Conservation (phyloP, 2,329 filamentous ascomycete species). For the Alternaria novae-zelandiae region DNA sequence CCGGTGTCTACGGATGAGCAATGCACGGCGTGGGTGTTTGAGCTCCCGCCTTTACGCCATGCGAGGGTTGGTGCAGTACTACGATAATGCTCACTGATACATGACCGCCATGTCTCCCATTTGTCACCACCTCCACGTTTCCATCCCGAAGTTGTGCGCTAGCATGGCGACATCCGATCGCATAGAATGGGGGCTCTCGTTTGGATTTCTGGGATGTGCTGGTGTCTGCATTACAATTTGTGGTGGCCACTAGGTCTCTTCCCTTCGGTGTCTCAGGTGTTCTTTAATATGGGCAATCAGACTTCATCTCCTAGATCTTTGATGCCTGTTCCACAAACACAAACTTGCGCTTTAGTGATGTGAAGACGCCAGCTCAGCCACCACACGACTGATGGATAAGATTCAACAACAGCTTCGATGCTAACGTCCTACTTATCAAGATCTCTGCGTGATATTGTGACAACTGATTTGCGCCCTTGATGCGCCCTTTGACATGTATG, state of each 20-base stretch:
- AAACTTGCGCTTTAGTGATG: background rate
- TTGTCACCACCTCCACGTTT: slow-evolving; percentile 28
- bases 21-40: slow-evolving; percentile 39
- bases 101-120: slow-evolving; percentile 23
- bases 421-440: background rate
- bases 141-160: slow-evolving; percentile 21
- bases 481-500: slow-evolving; percentile 3
- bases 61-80: slow-evolving; percentile 27
- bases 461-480: background rate
- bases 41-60: slow-evolving; percentile 28
- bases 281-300: slow-evolving; percentile 36
- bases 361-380: background rate
- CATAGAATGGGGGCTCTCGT: slow-evolving; percentile 37
- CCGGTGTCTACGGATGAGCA: slow-evolving; percentile 22
- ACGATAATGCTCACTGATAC: slow-evolving; percentile 39
- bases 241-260: slow-evolving; percentile 35
- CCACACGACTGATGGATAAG: background rate
- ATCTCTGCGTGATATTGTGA: background rate
- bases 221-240: slow-evolving; percentile 34
- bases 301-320: slow-evolving; percentile 13
- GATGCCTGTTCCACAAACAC: background rate
- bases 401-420: background rate
- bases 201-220: slow-evolving; percentile 39
- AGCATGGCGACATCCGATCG: slow-evolving; percentile 32
- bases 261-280: slow-evolving; percentile 30